Base-by-base conservation (phyloP, 495 filamentous ascomycete genomes). In the Ascobolus immersus region DNA sequence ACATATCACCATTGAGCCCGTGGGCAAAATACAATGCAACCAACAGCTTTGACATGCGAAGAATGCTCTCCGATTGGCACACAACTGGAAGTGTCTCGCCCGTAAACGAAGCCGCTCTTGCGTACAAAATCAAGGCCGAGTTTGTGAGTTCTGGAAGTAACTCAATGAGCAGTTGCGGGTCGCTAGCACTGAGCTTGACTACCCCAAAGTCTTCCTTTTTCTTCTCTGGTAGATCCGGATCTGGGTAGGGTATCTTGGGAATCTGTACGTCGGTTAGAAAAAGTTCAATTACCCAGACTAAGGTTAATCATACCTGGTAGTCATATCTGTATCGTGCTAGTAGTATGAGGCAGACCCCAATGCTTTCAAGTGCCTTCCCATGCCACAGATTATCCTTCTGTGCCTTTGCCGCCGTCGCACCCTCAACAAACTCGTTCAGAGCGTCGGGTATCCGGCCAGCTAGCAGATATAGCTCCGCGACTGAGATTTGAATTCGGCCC, bases 381-480 rank as follows among this genome's bases (percentile, higher is more conserved):
- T 94, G 78, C 86, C 86, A 99, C 5, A 92, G 50, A 57, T 91
- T 77, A 52, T 94, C 86, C 49, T 76, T 82, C 42, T 71, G 68
- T 21, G 67, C 69, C 49, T 75, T 76, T 11, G 80, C 76, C 39
- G 71, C 64, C 8, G 67, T 64, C 5, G 73, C 78, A 30, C 72
- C 73, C 34, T 93, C 82, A 17, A 69, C 57, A 20, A 93, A 62
- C 49, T 92, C 79, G 48, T 70, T 79, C 19, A 94, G 44, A 12
- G 89, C 82, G 57, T 92, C 81, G 20, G 64, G 66, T 78, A 82
- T 90, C 40, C 78, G 64, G 21, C 86, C 86, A 39, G 79, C 76
- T 44, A 76, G 67, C 37, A 99, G 64, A 51, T 84, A 90, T 28
- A 93, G 56, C 17, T 74, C 75, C 4, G 81, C 86, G 36, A 94